Conservation (phyloP, 2,329 filamentous ascomycete genomes). For the Cladosporium oxysporum region DNA sequence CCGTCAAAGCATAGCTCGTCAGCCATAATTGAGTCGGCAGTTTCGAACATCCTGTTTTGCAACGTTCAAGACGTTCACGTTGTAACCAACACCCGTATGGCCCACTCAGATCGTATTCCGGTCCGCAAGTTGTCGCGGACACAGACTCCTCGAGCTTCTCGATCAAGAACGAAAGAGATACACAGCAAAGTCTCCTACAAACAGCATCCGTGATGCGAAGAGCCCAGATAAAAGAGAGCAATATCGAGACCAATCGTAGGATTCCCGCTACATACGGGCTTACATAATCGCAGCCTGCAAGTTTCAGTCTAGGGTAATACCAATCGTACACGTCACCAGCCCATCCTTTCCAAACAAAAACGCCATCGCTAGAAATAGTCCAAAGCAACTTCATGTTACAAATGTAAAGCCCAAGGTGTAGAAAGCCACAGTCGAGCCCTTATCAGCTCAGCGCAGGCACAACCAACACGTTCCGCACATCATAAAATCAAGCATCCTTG, state of each 20-base stretch:
- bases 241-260: neutral
- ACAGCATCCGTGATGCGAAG: no score
- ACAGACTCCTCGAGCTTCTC: no score
- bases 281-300: neutral
- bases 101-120: no score
- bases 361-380: neutral
- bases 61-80: no score
- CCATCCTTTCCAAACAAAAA: neutral
- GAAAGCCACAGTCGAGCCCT: neutral
- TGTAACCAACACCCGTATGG: no score
- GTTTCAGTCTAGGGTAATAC: neutral
- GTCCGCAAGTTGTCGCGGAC: no score
- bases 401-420: neutral
- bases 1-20: no score
- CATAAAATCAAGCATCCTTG: slow-evolving; percentile 20
- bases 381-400: neutral
- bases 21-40: no score
- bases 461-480: neutral
- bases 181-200: no score
- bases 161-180: no score
- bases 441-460: neutral
- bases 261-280: neutral
- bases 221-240: neutral
- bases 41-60: no score
- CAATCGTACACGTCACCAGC: neutral